Evolutionary conservation across 345 rosid genomes (phyloP).

Genomic region (Populus alba): DNA sequence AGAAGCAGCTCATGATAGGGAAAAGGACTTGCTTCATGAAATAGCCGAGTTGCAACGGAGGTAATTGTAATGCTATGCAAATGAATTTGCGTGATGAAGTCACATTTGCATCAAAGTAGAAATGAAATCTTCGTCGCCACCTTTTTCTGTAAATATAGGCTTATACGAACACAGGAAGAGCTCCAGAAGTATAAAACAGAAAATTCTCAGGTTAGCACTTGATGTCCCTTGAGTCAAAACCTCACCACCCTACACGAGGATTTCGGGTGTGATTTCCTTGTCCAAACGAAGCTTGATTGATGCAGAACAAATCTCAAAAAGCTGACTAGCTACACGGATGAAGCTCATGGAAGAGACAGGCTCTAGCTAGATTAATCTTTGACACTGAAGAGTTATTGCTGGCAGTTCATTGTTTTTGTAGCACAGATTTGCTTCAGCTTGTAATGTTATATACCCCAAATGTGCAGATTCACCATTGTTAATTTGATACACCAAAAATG

Average conservation of each 20-base stretch:
- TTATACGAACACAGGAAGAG: conserved; percentile 78
- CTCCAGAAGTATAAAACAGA: conserved; percentile 75
- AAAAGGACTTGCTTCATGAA: conserved; percentile 83
- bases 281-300: background rate
- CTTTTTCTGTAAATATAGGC: conserved; percentile 45
- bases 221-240: background rate
- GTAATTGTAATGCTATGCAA: conserved; percentile 31
- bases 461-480: conserved; percentile 7
- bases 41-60: conserved; percentile 86
- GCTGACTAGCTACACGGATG: background rate
- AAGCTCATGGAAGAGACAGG: conserved; percentile 1
- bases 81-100: background rate
- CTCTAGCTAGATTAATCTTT: background rate
- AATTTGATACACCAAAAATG: background rate
- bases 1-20: conserved; percentile 89
- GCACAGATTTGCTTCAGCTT: conserved; percentile 11
- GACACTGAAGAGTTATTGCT: background rate
- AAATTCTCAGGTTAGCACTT: conserved; percentile 46
- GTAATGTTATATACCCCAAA: background rate
- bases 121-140: background rate
- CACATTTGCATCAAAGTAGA: background rate
- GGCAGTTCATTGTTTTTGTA: conserved; percentile 12
- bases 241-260: background rate
- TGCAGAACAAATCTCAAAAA: conserved; percentile 10
- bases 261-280: conserved; percentile 29